These are phyloP conservation scores for Acacia acuminata DNA, from an alignment of 306 rosid species.

Conservation along the genomic window DNA sequence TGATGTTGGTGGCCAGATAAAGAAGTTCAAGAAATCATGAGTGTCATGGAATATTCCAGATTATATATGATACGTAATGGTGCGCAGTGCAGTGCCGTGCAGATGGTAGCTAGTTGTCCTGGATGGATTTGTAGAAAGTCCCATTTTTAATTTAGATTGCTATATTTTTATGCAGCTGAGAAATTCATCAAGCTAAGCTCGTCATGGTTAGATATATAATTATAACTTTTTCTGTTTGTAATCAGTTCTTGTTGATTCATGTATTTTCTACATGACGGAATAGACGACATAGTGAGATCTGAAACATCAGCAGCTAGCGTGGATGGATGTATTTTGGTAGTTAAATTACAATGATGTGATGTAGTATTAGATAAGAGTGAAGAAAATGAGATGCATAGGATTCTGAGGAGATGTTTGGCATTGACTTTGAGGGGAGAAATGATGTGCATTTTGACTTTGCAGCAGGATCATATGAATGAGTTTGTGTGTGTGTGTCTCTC, in stretches of 20 bases:
- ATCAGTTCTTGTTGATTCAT: neutral
- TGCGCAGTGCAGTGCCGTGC: neutral
- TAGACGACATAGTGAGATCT: neutral
- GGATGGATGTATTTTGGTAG: neutral
- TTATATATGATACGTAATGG: neutral
- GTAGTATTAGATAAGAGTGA: neutral
- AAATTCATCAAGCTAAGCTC: neutral
- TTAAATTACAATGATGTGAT: neutral
- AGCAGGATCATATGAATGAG: too few species aligned
- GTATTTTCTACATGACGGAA: neutral
- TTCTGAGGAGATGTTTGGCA: neutral
- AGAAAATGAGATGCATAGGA: neutral
- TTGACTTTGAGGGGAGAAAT: neutral
- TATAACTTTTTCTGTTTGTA: neutral
- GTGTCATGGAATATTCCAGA: neutral
- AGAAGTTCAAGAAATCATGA: slow-evolving; percentile 43
- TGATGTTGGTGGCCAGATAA: slow-evolving; percentile 46
- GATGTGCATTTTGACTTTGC: neutral
- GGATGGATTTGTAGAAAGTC: neutral
- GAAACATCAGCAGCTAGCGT: neutral
- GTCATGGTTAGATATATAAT: neutral
- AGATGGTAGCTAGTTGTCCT: neutral
- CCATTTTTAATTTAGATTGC: neutral
- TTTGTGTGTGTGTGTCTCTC: too few species aligned
- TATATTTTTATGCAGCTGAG: neutral